Evolutionary conservation across 2,329 filamentous ascomycete species (phyloP).

Genomic region (Stenocarpella maydis): DNA sequence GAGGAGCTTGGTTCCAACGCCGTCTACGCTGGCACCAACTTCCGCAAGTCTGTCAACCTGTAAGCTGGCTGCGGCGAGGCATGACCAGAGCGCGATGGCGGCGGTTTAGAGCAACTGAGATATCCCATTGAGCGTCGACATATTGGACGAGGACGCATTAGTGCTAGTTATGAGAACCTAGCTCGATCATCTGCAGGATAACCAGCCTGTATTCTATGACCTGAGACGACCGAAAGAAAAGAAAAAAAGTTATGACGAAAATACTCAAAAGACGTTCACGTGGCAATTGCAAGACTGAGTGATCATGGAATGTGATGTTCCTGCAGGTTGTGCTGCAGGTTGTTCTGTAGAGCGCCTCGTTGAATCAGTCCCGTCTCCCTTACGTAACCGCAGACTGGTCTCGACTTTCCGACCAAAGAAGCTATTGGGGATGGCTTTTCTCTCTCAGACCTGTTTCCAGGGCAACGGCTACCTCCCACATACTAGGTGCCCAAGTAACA

Average conservation of each 20-base stretch:
- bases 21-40: slow-evolving; percentile 89
- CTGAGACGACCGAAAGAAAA: slow-evolving; percentile 33
- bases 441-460: slow-evolving; percentile 29
- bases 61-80: slow-evolving; percentile 58
- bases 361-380: not conserved
- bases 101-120: slow-evolving; percentile 13
- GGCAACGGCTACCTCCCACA: slow-evolving; percentile 36
- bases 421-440: not conserved
- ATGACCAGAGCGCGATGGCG: slow-evolving; percentile 1
- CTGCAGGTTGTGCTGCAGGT: not conserved
- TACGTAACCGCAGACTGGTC: not conserved
- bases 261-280: not conserved
- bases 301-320: not conserved
- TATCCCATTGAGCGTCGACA: slow-evolving; percentile 28
- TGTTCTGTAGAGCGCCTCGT: not conserved
- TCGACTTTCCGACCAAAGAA: not conserved
- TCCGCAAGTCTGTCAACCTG: slow-evolving; percentile 90
- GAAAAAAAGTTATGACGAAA: slow-evolving; percentile 33
- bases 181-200: slow-evolving; percentile 28
- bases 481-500: not conserved
- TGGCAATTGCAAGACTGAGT: not conserved
- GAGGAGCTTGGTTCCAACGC: slow-evolving; percentile 95
- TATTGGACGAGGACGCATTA: slow-evolving; percentile 30
- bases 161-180: slow-evolving; percentile 25
- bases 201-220: slow-evolving; percentile 30